Evolutionary conservation across 164 flowering plant genomes (phyloP).

Genomic region (Saururus chinensis): DNA sequence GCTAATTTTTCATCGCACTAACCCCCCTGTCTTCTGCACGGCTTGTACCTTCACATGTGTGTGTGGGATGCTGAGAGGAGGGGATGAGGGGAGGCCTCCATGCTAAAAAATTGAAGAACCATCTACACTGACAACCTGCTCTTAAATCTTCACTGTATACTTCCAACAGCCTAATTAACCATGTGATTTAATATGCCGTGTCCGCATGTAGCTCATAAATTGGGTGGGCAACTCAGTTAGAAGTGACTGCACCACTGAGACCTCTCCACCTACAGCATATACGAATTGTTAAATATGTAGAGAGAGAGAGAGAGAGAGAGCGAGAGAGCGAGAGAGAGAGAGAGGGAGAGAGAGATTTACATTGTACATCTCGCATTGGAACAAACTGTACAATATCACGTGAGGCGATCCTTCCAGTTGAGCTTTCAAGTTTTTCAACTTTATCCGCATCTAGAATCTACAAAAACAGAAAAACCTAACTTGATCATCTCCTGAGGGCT

Average conservation of each 20-base stretch:
- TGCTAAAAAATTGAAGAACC: not conserved
- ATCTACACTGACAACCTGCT: not conserved
- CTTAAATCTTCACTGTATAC: not conserved
- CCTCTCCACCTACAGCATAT: conserved; percentile 7
- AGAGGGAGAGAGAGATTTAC: not conserved
- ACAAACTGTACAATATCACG: conserved; percentile 20
- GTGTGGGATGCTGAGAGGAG: too few relatives aligned
- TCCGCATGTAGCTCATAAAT: conserved; percentile 10
- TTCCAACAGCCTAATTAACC: not conserved
- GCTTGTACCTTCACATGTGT: too few relatives aligned
- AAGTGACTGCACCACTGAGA: conserved; percentile 10
- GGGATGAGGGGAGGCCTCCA: too few relatives aligned
- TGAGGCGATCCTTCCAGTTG: conserved; percentile 74
- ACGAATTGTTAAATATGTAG: not conserved
- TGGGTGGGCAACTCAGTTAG: conserved; percentile 11
- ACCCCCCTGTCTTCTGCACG: too few relatives aligned
- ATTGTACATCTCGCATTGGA: conserved; percentile 14
- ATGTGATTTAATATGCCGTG: conserved; percentile 2
- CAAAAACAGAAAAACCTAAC: not conserved
- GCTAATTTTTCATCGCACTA: too few relatives aligned
- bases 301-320: not conserved
- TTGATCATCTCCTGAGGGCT: not conserved
- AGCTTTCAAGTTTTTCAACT: conserved; percentile 58
- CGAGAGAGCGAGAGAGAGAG: not conserved
- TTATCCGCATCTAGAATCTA: conserved; percentile 91